Conservation (phyloP, 2,329 filamentous ascomycete genomes). For the Ceratocystis colombiana region DNA sequence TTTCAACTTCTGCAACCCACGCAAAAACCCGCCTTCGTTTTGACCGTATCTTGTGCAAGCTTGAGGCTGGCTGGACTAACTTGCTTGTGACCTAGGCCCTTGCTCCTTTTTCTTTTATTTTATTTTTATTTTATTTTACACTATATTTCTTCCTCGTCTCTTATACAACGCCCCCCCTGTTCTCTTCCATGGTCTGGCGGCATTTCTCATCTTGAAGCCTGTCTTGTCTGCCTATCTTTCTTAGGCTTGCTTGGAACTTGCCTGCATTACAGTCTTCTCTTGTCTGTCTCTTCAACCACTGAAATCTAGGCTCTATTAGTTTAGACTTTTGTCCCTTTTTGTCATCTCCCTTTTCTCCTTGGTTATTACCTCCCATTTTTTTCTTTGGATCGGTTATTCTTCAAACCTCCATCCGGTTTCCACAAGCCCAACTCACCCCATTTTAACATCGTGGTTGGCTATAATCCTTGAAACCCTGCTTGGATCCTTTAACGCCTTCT, state of each 20-base stretch:
- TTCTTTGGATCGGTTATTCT: constrained; percentile 4
- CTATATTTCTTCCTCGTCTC: neutral
- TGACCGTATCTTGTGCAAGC: constrained; percentile 3
- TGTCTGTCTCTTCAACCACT: constrained; percentile 8
- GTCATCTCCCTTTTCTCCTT: neutral
- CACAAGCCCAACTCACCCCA: neutral
- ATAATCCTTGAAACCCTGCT: constrained; percentile 11
- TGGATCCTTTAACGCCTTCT: constrained; percentile 1
- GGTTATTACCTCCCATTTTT: neutral
- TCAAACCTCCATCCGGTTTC: constrained; percentile 6
- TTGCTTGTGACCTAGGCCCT: neutral
- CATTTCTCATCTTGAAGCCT: neutral
- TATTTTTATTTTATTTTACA: neutral
- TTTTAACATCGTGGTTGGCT: constrained; percentile 12
- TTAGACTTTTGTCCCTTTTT: neutral
- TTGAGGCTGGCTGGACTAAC: neutral
- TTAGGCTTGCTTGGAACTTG: constrained; percentile 5
- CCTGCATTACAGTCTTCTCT: neutral
- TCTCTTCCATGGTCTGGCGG: neutral
- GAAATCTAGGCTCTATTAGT: neutral
- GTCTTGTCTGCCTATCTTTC: neutral
- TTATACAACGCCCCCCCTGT: constrained; percentile 4
- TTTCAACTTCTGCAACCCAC: constrained; percentile 10
- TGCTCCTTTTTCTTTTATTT: constrained; percentile 1
- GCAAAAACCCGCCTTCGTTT: constrained; percentile 15